Evolutionary conservation across 768 basidiomycete genomes (phyloP).

Genomic region (Tricholoma flavovirens): DNA sequence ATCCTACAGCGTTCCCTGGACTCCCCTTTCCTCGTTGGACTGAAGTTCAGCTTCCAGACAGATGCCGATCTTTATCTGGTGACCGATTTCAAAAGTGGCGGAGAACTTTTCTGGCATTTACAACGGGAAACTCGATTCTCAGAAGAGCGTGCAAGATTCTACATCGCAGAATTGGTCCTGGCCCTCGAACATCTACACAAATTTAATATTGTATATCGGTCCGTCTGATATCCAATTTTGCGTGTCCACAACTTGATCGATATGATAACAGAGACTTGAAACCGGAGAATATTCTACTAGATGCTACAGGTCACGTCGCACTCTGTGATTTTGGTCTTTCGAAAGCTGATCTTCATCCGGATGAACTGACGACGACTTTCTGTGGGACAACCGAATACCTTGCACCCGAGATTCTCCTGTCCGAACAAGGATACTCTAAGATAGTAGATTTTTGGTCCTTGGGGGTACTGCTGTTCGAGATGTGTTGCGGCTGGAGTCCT

Average conservation of each 20-base stretch:
- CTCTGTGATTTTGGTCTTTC: slow-evolving; percentile 98
- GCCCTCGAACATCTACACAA: slow-evolving; percentile 97
- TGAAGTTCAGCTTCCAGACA: slow-evolving; percentile 98
- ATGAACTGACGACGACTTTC: slow-evolving; percentile 98
- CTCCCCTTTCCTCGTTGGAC: slow-evolving; percentile 94
- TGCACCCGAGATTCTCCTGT: slow-evolving; percentile 96
- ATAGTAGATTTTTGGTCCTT: slow-evolving; percentile 98
- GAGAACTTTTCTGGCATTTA: slow-evolving; percentile 97
- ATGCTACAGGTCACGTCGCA: slow-evolving; percentile 97
- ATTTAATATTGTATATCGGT: slow-evolving; percentile 93
- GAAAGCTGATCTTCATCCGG: slow-evolving; percentile 88
- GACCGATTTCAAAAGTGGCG: slow-evolving; percentile 98
- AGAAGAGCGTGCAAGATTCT: slow-evolving; percentile 93
- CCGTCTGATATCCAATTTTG: slow-evolving; percentile 25
- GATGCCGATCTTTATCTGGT: slow-evolving; percentile 93
- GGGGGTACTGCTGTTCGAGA: slow-evolving; percentile 95
- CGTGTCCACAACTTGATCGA: slow-evolving; percentile 1
- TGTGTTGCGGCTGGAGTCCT: slow-evolving; percentile 99
- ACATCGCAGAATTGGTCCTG: slow-evolving; percentile 91
- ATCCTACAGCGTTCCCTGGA: slow-evolving; percentile 92
- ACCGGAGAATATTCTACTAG: slow-evolving; percentile 96
- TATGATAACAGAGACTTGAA: slow-evolving; percentile 71
- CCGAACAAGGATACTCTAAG: slow-evolving; percentile 97
- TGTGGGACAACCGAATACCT: slow-evolving; percentile 99
- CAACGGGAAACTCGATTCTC: slow-evolving; percentile 92